Base-by-base conservation (phyloP, 305 asterid species). In the Fraxinus ornus region DNA sequence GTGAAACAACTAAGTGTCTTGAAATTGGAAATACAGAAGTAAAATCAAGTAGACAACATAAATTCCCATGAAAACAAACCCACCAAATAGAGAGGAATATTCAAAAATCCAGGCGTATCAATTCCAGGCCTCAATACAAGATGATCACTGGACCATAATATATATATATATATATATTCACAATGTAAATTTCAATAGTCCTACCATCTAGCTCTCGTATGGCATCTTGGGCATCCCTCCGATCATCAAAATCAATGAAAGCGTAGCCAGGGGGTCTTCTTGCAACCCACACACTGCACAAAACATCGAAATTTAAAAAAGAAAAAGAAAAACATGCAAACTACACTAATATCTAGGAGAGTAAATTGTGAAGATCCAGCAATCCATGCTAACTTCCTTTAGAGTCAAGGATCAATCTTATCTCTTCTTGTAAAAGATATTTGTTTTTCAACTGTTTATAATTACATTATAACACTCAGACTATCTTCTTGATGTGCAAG, bases 221-320 rank as follows among this genome's bases (percentile, higher is more conserved):
- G 28, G 99, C 99, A 90, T 95, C 99, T 84, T 91, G 94, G n/a
- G 99, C 99, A 90, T 95, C 99, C 83, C 99, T 89, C 72, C 87
- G 86, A 87, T 95, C 99, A 78, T 95, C 99, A 82, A 95, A 95
- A 80, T 95, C 98, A 79, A 95, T 86, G 87, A 95, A 95, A 68
- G 98, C 99, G 83, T 94, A 94, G 85, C 99, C 99, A 78, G 99
- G 99, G 60, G 98, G 99, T 78, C 99, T 91, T 84, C 98, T 90
- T 74, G 99, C 99, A 90, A 95, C 99, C 99, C 99, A 95, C 47
- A 95, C 99, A 89, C 99, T 95, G 88, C 89, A 88, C 13, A 75
- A 73, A 49, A 79, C 41, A 79, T 44, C 15, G 37, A 81, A 33
- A 49, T 64, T 15, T 7, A 21, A 15, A 72, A 37, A 49, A 15